These are phyloP conservation scores for Musa itinerans DNA, from an alignment of 176 grass and related monocot species.

Conservation along the genomic window DNA sequence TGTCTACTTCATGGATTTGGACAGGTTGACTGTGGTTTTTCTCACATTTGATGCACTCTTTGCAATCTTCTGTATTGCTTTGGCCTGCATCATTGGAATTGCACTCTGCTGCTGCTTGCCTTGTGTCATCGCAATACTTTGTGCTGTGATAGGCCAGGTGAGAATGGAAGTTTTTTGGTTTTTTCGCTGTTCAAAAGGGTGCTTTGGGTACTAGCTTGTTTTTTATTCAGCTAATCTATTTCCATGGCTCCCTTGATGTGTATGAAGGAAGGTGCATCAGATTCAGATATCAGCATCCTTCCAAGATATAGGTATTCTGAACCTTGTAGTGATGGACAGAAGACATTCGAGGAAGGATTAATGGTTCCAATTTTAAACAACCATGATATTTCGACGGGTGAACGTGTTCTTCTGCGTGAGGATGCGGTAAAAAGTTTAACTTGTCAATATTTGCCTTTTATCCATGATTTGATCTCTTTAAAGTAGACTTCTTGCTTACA, in stretches of 20 bases:
- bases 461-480: conserved; percentile 9
- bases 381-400: conserved; percentile 49
- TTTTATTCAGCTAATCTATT: not conserved
- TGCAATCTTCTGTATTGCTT: conserved; percentile 64
- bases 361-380: conserved; percentile 88
- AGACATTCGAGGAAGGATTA: conserved; percentile 53
- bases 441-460: conserved; percentile 1
- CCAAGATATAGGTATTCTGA: conserved; percentile 84
- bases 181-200: not conserved
- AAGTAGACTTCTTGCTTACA: conserved; percentile 23
- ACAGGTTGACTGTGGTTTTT: conserved; percentile 70
- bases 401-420: conserved; percentile 63
- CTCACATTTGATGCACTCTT: conserved; percentile 89
- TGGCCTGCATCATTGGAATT: conserved; percentile 85
- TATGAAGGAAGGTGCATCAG: conserved; percentile 82
- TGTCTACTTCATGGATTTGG: conserved; percentile 17
- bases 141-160: conserved; percentile 82
- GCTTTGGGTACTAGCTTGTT: not conserved
- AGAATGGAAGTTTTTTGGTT: conserved; percentile 1
- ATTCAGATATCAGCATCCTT: conserved; percentile 71
- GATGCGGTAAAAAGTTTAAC: conserved; percentile 69
- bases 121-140: conserved; percentile 91
- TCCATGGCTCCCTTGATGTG: conserved; percentile 6
- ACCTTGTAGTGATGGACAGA: conserved; percentile 35
- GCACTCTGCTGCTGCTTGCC: conserved; percentile 97